Percentiles rank a stretch among this genome's conserved stretches.
Evolutionary conservation across 768 basidiomycete genomes (phyloP).

Genomic region (Calocybe cyanea): DNA sequence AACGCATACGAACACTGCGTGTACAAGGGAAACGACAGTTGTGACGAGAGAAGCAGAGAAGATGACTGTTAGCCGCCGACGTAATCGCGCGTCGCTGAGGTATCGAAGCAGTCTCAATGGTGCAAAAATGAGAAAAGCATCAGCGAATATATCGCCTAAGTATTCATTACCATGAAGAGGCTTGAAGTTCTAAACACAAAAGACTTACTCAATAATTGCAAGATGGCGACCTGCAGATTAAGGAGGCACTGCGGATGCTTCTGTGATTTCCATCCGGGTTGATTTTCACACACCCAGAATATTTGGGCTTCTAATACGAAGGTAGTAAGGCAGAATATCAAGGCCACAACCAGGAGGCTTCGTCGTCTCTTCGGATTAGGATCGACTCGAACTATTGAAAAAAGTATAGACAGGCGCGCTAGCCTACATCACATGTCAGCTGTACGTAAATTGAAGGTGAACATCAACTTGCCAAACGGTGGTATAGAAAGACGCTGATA

Average conservation of each 20-base stretch:
- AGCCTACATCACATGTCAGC: slow-evolving; percentile 25
- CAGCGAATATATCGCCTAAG: slow-evolving; percentile 31
- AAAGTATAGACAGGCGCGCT: slow-evolving; percentile 48
- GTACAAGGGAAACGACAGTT: slow-evolving; percentile 43
- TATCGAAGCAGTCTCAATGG: slow-evolving; percentile 43
- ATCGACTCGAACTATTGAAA: slow-evolving; percentile 52
- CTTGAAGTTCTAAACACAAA: no score
- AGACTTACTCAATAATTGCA: slow-evolving; percentile 49
- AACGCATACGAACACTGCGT: slow-evolving; percentile 37
- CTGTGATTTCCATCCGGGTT: slow-evolving; percentile 34
- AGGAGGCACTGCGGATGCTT: slow-evolving; percentile 39
- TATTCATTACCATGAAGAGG: no score
- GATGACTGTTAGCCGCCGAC: slow-evolving; percentile 40
- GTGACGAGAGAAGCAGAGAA: slow-evolving; percentile 54
- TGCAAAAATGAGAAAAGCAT: slow-evolving; percentile 39
- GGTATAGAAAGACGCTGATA: slow-evolving; percentile 33
- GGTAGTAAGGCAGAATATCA: slow-evolving; percentile 25
- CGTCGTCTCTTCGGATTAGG: slow-evolving; percentile 26
- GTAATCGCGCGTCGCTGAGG: slow-evolving; percentile 34
- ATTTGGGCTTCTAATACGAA: slow-evolving; percentile 39
- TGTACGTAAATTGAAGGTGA: background rate
- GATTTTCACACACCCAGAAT: slow-evolving; percentile 39
- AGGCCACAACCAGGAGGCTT: slow-evolving; percentile 26
- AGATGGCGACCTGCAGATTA: slow-evolving; percentile 42
- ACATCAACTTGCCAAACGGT: slow-evolving; percentile 30